A percentile compares a stretch with the other conserved stretches of the same genome.
These are phyloP conservation scores for Apiospora rasikravindrae DNA, from an alignment of 2,329 filamentous ascomycete species.

Conservation along the genomic window DNA sequence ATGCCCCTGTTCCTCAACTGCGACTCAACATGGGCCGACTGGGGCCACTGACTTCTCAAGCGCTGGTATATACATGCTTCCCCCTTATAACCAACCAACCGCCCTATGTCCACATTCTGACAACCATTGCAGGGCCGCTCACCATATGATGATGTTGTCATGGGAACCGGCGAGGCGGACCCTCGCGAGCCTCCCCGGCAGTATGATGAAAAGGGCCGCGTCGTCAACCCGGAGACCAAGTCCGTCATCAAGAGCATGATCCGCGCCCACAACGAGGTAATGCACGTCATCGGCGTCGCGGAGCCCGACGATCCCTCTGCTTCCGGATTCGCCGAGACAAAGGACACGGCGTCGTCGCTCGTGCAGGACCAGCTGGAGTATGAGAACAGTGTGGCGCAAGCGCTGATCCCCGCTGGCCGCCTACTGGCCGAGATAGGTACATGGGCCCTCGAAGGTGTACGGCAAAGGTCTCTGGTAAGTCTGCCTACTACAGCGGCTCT, in stretches of 20 bases:
- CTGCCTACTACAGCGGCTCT: not conserved
- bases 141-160: slow-evolving; percentile 63
- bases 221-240: slow-evolving; percentile 60
- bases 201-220: slow-evolving; percentile 61
- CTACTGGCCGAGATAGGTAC: slow-evolving; percentile 48
- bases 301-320: slow-evolving; percentile 57
- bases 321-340: slow-evolving; percentile 25
- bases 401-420: slow-evolving; percentile 42
- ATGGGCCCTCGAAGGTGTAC: slow-evolving; percentile 59
- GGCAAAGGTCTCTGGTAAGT: slow-evolving; percentile 32
- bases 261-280: slow-evolving; percentile 66
- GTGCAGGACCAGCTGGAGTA: slow-evolving; percentile 51
- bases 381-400: slow-evolving; percentile 53
- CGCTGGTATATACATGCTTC: slow-evolving; percentile 48
- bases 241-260: slow-evolving; percentile 62
- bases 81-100: not conserved
- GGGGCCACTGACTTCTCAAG: slow-evolving; percentile 61
- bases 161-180: slow-evolving; percentile 52
- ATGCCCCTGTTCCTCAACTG: slow-evolving; percentile 12
- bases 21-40: slow-evolving; percentile 55
- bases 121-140: slow-evolving; percentile 55
- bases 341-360: slow-evolving; percentile 42
- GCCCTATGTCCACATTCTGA: slow-evolving; percentile 17
- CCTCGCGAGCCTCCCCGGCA: slow-evolving; percentile 50
- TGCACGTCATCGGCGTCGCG: slow-evolving; percentile 66